Conservation (phyloP, 805 yeast genomes). For the Monosporozyma aquatica region DNA sequence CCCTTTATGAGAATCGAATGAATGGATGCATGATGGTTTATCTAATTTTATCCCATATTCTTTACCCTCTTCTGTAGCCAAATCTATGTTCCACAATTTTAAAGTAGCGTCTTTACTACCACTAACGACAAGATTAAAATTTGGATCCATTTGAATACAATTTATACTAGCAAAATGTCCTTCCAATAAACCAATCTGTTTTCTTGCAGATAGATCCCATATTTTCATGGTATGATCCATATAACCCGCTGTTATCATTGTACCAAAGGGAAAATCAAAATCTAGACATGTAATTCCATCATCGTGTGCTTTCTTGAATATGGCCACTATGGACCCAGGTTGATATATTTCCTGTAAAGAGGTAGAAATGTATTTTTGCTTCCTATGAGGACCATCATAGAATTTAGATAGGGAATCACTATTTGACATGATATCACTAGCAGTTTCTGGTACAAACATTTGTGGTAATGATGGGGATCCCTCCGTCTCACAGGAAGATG, state of each 20-base stretch:
- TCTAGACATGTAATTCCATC: constrained; percentile 49
- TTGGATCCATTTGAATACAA: constrained; percentile 50
- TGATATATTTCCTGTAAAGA: constrained; percentile 7
- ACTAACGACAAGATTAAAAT: constrained; percentile 29
- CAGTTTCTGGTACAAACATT: constrained; percentile 5
- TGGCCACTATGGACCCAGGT: constrained; percentile 41
- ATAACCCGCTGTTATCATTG: constrained; percentile 60
- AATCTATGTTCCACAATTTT: constrained; percentile 48
- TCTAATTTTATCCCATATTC: constrained; percentile 16
- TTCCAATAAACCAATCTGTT: constrained; percentile 41
- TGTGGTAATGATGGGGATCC: constrained; percentile 3
- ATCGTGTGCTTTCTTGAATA: constrained; percentile 42
- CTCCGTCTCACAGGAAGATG: constrained; percentile 1
- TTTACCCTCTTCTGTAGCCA: constrained; percentile 19
- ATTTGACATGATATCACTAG: constrained; percentile 1
- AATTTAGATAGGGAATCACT: constrained; percentile 4
- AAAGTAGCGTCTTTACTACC: constrained; percentile 60
- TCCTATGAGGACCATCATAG: constrained; percentile 6
- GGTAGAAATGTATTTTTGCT: constrained; percentile 7
- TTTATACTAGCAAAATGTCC: constrained; percentile 60
- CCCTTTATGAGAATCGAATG: constrained; percentile 57
- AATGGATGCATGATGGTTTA: constrained; percentile 34
- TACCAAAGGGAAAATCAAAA: constrained; percentile 65
- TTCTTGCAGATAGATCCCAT: constrained; percentile 65
- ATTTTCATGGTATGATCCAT: constrained; percentile 70